Evolutionary conservation across 2,329 filamentous ascomycete genomes (phyloP).

Genomic region (Gremmenia infestans): DNA sequence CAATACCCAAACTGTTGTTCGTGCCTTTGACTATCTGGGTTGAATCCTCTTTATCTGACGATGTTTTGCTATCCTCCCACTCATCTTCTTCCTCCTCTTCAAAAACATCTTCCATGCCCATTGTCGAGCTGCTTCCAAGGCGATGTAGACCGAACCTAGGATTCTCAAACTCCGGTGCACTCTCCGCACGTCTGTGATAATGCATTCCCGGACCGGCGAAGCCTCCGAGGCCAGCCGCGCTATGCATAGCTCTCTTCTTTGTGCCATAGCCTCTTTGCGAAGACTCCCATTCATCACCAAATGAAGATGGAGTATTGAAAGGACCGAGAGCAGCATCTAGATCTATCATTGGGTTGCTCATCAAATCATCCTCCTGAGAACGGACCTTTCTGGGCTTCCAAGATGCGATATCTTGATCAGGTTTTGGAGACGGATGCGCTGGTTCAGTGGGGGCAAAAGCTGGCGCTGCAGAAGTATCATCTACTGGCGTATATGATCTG

Average conservation of each 20-base stretch:
- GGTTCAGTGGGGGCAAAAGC: slow-evolving; percentile 18
- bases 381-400: slow-evolving; percentile 37
- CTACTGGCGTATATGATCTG: slow-evolving; percentile 28
- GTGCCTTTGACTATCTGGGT: slow-evolving; percentile 34
- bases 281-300: slow-evolving; percentile 62
- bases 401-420: slow-evolving; percentile 26
- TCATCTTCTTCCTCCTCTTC: slow-evolving; percentile 70
- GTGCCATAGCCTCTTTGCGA: slow-evolving; percentile 52
- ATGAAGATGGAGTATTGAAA: slow-evolving; percentile 72
- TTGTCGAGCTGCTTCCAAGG: slow-evolving; percentile 63
- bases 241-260: slow-evolving; percentile 67
- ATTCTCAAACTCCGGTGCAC: slow-evolving; percentile 75
- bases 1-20: slow-evolving; percentile 34
- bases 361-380: slow-evolving; percentile 54
- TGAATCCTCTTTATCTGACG: slow-evolving; percentile 30
- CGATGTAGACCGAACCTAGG: slow-evolving; percentile 54
- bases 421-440: slow-evolving; percentile 9
- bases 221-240: slow-evolving; percentile 65
- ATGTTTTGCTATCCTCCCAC: slow-evolving; percentile 32
- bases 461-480: slow-evolving; percentile 19
- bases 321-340: slow-evolving; percentile 89
- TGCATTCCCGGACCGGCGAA: slow-evolving; percentile 66
- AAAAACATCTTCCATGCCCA: slow-evolving; percentile 86
- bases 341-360: slow-evolving; percentile 76
- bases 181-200: slow-evolving; percentile 74